A percentile compares a stretch with the other conserved stretches of the same genome.
These are phyloP conservation scores for Ogataea methylovora DNA, from an alignment of 805 yeast species.

Conservation along the genomic window DNA sequence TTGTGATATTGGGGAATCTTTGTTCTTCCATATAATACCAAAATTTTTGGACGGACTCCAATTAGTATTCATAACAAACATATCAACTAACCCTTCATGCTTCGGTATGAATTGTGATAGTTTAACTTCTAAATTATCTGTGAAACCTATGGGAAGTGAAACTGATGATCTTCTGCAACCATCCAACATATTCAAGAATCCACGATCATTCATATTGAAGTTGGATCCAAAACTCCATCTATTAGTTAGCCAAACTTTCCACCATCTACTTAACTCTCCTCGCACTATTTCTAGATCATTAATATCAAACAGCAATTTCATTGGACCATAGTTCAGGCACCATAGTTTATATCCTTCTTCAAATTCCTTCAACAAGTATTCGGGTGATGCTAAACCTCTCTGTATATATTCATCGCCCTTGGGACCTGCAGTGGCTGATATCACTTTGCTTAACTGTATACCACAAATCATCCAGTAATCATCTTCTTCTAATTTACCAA, in stretches of 20 bases:
- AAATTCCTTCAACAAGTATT: constrained; percentile 23
- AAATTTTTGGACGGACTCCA: constrained; percentile 24
- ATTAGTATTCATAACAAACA: constrained; percentile 19
- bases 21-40: constrained; percentile 20
- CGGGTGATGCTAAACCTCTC: constrained; percentile 25
- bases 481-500: constrained; percentile 20
- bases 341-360: constrained; percentile 25
- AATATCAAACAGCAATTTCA: constrained; percentile 3
- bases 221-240: constrained; percentile 16
- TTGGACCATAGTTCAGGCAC: constrained; percentile 24
- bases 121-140: constrained; percentile 17
- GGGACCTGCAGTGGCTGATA: too few species aligned
- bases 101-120: constrained; percentile 7
- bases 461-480: constrained; percentile 27
- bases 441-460: constrained; percentile 4
- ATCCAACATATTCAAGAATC: constrained; percentile 22
- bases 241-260: constrained; percentile 27
- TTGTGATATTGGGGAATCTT: constrained; percentile 8
- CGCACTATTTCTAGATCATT: constrained; percentile 3
- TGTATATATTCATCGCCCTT: constrained; percentile 15
- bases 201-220: constrained; percentile 23
- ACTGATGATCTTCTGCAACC: constrained; percentile 24
- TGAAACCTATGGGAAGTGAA: constrained; percentile 20
- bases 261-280: constrained; percentile 22
- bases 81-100: constrained; percentile 8